Conservation (phyloP, 176 grass and related monocot genomes). For the Carex cristatella region DNA sequence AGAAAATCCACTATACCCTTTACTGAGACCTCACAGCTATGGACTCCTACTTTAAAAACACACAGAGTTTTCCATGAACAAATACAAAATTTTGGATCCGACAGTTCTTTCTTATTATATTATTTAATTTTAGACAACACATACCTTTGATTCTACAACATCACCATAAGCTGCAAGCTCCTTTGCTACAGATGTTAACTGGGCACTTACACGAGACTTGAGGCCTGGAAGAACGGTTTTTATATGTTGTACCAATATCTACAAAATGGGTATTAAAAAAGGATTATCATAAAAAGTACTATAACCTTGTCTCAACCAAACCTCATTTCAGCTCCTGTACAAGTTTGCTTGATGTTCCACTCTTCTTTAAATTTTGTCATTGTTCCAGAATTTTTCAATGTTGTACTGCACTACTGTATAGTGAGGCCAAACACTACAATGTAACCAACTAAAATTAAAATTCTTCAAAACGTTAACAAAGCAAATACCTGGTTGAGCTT, state of each 20-base stretch:
- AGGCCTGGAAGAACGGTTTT: slow-evolving; percentile 76
- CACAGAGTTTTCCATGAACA: background rate
- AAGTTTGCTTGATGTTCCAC: background rate
- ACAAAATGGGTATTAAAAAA: slow-evolving; percentile 30
- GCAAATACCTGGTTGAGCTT: slow-evolving; percentile 80
- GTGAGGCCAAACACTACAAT: background rate
- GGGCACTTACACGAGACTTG: slow-evolving; percentile 84
- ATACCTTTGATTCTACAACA: slow-evolving; percentile 82
- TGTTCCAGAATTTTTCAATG: background rate
- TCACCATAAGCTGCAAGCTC: slow-evolving; percentile 91
- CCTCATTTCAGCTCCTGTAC: background rate
- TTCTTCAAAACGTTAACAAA: slow-evolving; percentile 1
- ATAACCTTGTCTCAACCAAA: background rate
- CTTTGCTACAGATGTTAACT: slow-evolving; percentile 78
- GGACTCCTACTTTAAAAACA: background rate
- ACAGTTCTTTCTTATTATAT: background rate
- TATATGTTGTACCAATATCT: slow-evolving; percentile 99
- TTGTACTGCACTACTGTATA: background rate
- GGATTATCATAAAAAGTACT: background rate
- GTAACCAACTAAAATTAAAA: background rate
- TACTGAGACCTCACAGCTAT: background rate
- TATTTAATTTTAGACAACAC: background rate
- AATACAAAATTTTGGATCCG: background rate
- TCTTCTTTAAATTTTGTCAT: background rate
- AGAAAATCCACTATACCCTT: background rate